Evolutionary conservation across 306 rosid genomes (phyloP), one percentile per base, ranked within the genome.

Genomic region (Canavalia gladiata): DNA sequence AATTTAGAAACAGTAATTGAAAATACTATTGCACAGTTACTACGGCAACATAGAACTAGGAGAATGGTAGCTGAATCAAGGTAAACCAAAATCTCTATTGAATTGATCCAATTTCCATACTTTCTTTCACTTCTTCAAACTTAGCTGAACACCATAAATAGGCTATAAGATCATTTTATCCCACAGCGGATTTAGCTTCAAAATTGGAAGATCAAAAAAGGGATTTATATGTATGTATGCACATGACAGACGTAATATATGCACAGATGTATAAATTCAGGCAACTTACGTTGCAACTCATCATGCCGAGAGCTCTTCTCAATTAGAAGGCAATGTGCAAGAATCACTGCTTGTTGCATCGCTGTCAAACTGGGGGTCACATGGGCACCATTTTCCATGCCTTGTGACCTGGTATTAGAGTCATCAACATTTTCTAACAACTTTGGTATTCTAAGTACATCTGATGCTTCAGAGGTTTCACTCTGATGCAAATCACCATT

Each of bases 301-400:
- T 93, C 99, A 13, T 88, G 92, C 54, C 94, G 92, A 78, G 93
- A 85, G 81, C 97, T 90, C 91, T 89, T 95, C 88, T 91, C 97
- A 80, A 95, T 91, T 75, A 95, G 85, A 87, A 91, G 95, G 81
- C 99, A 95, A 70, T 85, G 71, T 72, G 95, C 97, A 82, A 95
- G 83, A 83, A 93, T 87, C n/a, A 88, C 84, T 66, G 95, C 92
- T 81, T 95, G 99, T 74, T 95, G 95, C 49, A 80, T 69, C 52
- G 88, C 91, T 41, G 88, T 89, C 77, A 95, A 85, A 72, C 83
- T 87, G 74, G 80, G 64, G 68, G 86, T 72, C 60, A 79, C 76
- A 76, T 79, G 42, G 79, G 71, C 82, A 78, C 85, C 86, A 81
- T 83, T 87, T 82, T 83, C 88, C 73, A 70, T 78, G 82, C 62